Evolutionary conservation across 108 stramenopile genomes (phyloP).

Genomic region (Skeletonema grethae): DNA sequence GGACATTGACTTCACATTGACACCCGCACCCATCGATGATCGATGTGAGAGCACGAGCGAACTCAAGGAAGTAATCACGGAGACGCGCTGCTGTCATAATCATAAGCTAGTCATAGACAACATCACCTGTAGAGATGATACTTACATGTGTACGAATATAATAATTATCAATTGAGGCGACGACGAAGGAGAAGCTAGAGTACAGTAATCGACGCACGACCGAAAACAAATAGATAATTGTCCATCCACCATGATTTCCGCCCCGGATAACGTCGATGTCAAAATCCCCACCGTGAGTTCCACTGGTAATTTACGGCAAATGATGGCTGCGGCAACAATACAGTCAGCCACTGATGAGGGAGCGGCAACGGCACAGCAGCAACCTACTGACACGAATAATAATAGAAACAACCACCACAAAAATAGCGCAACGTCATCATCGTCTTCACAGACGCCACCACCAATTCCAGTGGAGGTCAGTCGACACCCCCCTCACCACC

Average conservation of each 20-base stretch:
- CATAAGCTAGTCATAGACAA: too few relatives aligned
- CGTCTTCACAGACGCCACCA: slow-evolving; percentile 56
- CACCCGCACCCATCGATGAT: too few relatives aligned
- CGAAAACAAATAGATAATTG: too few relatives aligned
- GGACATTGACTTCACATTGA: too few relatives aligned
- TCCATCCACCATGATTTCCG: slow-evolving; percentile 50
- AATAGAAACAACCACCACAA: neutral
- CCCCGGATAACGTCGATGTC: slow-evolving; percentile 38
- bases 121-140: too few relatives aligned
- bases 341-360: slow-evolving; percentile 3
- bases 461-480: slow-evolving; percentile 50
- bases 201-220: too few relatives aligned
- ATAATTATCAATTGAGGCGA: too few relatives aligned
- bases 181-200: too few relatives aligned
- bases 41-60: too few relatives aligned
- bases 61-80: too few relatives aligned
- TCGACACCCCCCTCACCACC: slow-evolving; percentile 19
- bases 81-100: too few relatives aligned
- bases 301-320: slow-evolving; percentile 21
- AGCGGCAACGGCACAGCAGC: neutral
- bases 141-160: too few relatives aligned
- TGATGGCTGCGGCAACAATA: slow-evolving; percentile 15
- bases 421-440: slow-evolving; percentile 18
- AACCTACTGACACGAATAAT: neutral
- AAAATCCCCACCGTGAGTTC: slow-evolving; percentile 32